Base-by-base conservation (phyloP, 2,329 filamentous ascomycete genomes). In the Xylariales sp. region DNA sequence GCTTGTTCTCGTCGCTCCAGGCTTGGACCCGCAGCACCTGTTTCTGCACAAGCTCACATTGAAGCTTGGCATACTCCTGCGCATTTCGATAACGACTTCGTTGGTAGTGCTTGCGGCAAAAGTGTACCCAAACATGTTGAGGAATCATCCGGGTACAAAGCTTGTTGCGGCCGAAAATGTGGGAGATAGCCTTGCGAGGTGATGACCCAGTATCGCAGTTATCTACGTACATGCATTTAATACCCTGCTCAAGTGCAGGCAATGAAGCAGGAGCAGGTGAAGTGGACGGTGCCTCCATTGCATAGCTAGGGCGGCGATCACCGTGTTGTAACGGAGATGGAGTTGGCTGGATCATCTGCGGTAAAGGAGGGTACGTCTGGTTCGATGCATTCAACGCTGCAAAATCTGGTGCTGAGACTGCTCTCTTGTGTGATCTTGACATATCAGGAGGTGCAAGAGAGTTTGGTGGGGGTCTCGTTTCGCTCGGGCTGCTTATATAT, bases 131-230 rank as follows among this genome's bases (percentile, higher is more conserved):
- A 3, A 87, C 74, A 16, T 76, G 61, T 5, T 74, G 63, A 0
- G 84, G 84, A 33, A 93, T 86, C 30, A 72, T 69, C 23, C 82
- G 74, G 1, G 87, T 93, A 52, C 80, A 83, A 6, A 76, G 70
- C 62, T 93, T 93, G 68, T 93, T 93, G 25, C 88, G 78, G 16
- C 87, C 87, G 49, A 91, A 91, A 39, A 90, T 76, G 53, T 93
- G 85, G 0, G 84, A 88, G 42, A 91, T 83, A 5, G 83, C 80
- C 61, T 91, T 91, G 33, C 87, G 78, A 17, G 74, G 72, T 39
- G 76, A 70, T 5, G 77, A 79, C 4, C 70, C 70, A 0, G 77
- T 82, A 31, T 75, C 69, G 52, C 80, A 84, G 43, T 74, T 65
- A 2, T 66, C 57, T 13, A 74, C 69, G 45, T 74, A 79, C 63